These are phyloP conservation scores for Eurotiales sp. DNA, from an alignment of 2,329 filamentous ascomycete genomes.

Conservation along the genomic window DNA sequence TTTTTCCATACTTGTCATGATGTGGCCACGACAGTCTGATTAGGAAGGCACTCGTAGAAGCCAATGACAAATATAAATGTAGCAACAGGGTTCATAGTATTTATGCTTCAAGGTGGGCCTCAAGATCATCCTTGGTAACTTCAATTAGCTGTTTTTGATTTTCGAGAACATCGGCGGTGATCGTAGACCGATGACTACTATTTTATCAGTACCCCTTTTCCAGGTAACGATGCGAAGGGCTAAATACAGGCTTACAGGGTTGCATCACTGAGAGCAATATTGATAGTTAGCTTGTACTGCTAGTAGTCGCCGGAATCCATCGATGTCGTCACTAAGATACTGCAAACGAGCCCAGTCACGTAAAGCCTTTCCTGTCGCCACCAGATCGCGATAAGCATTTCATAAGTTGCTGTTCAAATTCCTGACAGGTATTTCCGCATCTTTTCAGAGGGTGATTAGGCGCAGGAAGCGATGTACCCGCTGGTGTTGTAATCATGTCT, in stretches of 20 bases:
- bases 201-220: too few species aligned
- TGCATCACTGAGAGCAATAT: slow-evolving; percentile 39
- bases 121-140: slow-evolving; percentile 24
- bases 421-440: slow-evolving; percentile 42
- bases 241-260: slow-evolving; percentile 41
- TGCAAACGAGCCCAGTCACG: slow-evolving; percentile 44
- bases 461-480: slow-evolving; percentile 25
- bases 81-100: too few species aligned
- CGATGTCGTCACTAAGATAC: slow-evolving; percentile 45
- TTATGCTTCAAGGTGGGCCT: slow-evolving; percentile 26
- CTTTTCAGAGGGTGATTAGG: slow-evolving; percentile 38
- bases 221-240: too few species aligned
- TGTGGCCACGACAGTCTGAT: too few species aligned
- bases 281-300: slow-evolving; percentile 43
- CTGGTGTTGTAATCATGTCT: slow-evolving; percentile 25
- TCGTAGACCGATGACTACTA: not conserved
- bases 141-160: slow-evolving; percentile 25
- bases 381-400: slow-evolving; percentile 34
- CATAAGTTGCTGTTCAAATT: slow-evolving; percentile 39
- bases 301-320: slow-evolving; percentile 38
- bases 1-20: too few species aligned
- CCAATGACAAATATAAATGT: too few species aligned
- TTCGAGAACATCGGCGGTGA: slow-evolving; percentile 20
- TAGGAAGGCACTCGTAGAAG: too few species aligned
- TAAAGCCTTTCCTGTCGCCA: slow-evolving; percentile 37